Evolutionary conservation across 2,329 filamentous ascomycete genomes (phyloP).

Genomic region (Pseudocercospora musae): DNA sequence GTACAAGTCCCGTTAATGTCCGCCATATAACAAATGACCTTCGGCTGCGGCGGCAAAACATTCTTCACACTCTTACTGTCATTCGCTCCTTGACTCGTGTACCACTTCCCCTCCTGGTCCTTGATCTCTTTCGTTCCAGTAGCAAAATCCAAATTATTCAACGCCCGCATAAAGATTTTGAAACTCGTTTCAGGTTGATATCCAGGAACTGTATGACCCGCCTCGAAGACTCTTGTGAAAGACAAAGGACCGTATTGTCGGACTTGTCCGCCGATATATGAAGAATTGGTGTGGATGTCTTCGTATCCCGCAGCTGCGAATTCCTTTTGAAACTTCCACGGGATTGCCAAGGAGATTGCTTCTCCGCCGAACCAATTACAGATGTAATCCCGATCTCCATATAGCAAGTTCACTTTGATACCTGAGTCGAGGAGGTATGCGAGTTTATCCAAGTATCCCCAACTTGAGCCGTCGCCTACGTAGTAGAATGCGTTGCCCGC

Average conservation of each 20-base stretch:
- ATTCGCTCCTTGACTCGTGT: neutral
- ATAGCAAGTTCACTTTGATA: constrained; percentile 54
- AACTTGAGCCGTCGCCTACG: constrained; percentile 49
- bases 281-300: constrained; percentile 20
- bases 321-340: constrained; percentile 39
- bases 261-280: constrained; percentile 24
- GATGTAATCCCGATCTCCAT: constrained; percentile 56
- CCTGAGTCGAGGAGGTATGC: constrained; percentile 55
- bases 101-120: neutral
- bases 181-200: constrained; percentile 50
- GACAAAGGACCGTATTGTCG: constrained; percentile 32
- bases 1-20: constrained; percentile 18
- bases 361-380: constrained; percentile 55
- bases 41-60: neutral
- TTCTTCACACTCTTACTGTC: neutral
- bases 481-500: constrained; percentile 41
- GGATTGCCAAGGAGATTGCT: constrained; percentile 47
- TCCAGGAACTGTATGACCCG: constrained; percentile 46
- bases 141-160: constrained; percentile 46
- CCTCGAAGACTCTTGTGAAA: constrained; percentile 29
- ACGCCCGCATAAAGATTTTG: constrained; percentile 47
- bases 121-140: constrained; percentile 32
- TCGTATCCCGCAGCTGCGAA: constrained; percentile 51
- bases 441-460: constrained; percentile 48
- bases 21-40: neutral